Evolutionary conservation across 768 basidiomycete species (phyloP).

Genomic region (Peribolospora baueri): DNA sequence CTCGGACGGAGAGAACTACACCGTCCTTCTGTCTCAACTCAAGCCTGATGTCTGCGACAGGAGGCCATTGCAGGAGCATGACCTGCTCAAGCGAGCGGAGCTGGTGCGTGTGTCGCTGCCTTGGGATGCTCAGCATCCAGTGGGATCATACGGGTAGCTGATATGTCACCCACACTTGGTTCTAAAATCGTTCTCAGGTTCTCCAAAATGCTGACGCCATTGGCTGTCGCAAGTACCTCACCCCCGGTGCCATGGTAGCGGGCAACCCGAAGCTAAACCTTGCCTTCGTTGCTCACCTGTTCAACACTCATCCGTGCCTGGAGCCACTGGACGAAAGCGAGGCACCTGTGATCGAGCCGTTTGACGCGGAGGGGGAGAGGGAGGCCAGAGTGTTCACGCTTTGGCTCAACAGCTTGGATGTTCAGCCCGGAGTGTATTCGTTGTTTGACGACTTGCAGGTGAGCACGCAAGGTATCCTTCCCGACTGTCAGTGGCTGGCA

Average conservation of each 20-base stretch:
- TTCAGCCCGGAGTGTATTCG: constrained; percentile 89
- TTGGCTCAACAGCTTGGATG: constrained; percentile 92
- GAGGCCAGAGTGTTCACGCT: constrained; percentile 94
- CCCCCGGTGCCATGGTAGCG: constrained; percentile 64
- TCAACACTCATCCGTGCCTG: constrained; percentile 90
- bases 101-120: constrained; percentile 24
- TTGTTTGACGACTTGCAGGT: constrained; percentile 83
- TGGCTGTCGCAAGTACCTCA: constrained; percentile 86
- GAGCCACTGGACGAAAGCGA: constrained; percentile 82
- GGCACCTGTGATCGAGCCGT: constrained; percentile 84
- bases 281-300: constrained; percentile 92
- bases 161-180: background rate
- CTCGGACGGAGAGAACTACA: constrained; percentile 94
- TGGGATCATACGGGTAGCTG: background rate
- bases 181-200: constrained; percentile 26
- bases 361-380: constrained; percentile 94
- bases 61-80: constrained; percentile 65
- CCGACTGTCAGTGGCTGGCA: background rate
- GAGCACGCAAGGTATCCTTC: background rate
- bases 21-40: constrained; percentile 79
- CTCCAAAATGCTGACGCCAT: constrained; percentile 82
- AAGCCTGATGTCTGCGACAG: constrained; percentile 79
- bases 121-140: background rate
- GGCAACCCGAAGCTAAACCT: constrained; percentile 96
- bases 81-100: constrained; percentile 64